Base-by-base conservation (phyloP, 805 yeast genomes). In the Spathaspora boniae region DNA sequence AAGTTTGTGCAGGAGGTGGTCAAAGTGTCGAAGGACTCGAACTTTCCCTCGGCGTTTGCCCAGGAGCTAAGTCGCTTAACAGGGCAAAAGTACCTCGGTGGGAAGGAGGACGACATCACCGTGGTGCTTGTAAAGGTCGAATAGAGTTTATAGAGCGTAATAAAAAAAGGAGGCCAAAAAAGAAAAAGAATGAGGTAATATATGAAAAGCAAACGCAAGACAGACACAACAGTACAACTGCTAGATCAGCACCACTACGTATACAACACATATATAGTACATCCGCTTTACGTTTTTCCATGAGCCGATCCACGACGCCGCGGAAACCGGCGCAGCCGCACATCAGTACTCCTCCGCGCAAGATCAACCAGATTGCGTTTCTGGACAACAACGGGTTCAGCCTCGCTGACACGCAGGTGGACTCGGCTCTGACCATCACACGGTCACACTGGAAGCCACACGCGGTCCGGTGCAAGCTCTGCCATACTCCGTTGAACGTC, bases 81-180 rank as follows among this genome's bases (percentile, higher is more conserved):
- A 2, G 83, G 83, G 3, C 82, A 79, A 50, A 65, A 70, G 28
- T 84, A 85, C 52, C 68, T 78, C 40, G 98, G 98, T 22, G 98
- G 98, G 9, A 91, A 91, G 62, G 94, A 88, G 30, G 98, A 91
- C 61, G 98, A 91, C 59, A 83, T 93, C 25, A 87, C 98, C 1
- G 76, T 83, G 12, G 82, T 89, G 2, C 70, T 86, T 50, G 79
- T 87, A 29, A 73, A 76, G 50, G 87, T 85, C 21, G 65, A 37
- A 33, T 26, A 28, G 26, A 34, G 9, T 25, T 21, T 8, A 26
- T 15, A 6, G 25, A 5, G 28, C 29, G 14, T 25, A 29, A 26
- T 16, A 36, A 31, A 21, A 26, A 30, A 12, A 11, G 11, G 5
- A n/a, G n/a, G n/a, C n/a, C n/a, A n/a, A n/a, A n/a, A n/a, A n/a